Evolutionary conservation across 2,329 filamentous ascomycete genomes (phyloP), one percentile per base, ranked within the genome.

Genomic region (Shiraia sp.): DNA sequence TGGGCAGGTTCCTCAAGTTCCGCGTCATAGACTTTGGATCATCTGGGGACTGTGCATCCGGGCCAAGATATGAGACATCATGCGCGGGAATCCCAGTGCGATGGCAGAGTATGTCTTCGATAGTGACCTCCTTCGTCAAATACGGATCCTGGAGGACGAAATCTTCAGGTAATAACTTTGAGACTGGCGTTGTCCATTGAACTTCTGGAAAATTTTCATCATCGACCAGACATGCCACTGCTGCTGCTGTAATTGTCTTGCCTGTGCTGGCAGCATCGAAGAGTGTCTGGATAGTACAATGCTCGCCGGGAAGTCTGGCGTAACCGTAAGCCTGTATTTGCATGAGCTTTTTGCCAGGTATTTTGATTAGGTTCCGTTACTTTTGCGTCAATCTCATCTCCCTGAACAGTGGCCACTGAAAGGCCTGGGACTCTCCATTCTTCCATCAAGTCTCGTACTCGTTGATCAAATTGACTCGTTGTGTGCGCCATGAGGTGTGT

Each of bases 211-310:
- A 66, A 1, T 68, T 60, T 37, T 55, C 62, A 25, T 72, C 67
- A 6, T 75, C 68, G 5, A 80, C 66, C 6, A 82, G 72, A 2
- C 80, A 56, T 1, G 75, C 72, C 2, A 84, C 58, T 0, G 72
- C 69, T 1, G 78, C 78, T 1, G 76, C 73, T 0, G 75, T 77
- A 32, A 80, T 73, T 2, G 78, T 75, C 56, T 84, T 84, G 14
- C 78, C 80, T 1, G 74, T 81, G 29, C 78, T 81, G 2, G 74
- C 81, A 2, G 70, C 72, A 43, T 77, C 79, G 65, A 78, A 83
- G 2, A 83, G 67, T 0, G 79, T 82, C 22, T 76, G 65, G 14
- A 37, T 19, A 6, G 45, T 51, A 14, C 50, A 54, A 19, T 22
- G 16, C 0, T 62, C 15, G 17, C 70, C 4, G 59, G 63, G 2